Base-by-base conservation (phyloP, 2,329 filamentous ascomycete genomes). In the Aspergillus calidoustus region DNA sequence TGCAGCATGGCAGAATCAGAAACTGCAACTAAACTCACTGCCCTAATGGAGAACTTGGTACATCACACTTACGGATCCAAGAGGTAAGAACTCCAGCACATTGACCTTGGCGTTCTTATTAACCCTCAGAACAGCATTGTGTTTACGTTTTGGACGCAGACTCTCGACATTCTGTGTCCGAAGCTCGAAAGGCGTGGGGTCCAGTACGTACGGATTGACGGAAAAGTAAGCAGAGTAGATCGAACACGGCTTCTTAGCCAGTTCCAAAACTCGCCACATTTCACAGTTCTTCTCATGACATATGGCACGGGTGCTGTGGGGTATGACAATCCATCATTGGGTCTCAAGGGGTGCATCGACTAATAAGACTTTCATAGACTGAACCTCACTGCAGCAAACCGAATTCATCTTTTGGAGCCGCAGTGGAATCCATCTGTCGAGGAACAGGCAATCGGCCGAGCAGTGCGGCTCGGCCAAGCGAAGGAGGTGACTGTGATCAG, bases 371-470 rank as follows among this genome's bases (percentile, higher is more conserved):
- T 30, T 50, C 7, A 30, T 30, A 52, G 49, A 15, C 23, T 52
- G 28, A 52, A 31, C 19, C 31, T 52, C 7, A 52, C 49, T 5
- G 49, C 22, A 38, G 49, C 49, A 8, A 52, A 52, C 22, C 49
- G 49, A 13, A 38, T 52, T 15, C 49, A 52, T 38, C 5, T 52
- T 11, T 3, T 52, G 7, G 49, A 52, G 31, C 49, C 49, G 7
- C 25, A 52, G 31, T 38, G 49, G 49, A 52, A 52, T 8, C 49
- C 49, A 3, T 34, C 49, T 1, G 49, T 52, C 17, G 49, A 52
- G 38, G 49, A 52, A 19, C 49, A 52, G 49, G 49, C 49, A 13
- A 52, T 52, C 31, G 49, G 28, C 28, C 38, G 49, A 23, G 28
- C 19, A 17, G 28, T 38, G 17, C 17, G 49, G 1, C 28, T 52